Conservation (phyloP, 331 rosid species). For the Pyrus hybrid region DNA sequence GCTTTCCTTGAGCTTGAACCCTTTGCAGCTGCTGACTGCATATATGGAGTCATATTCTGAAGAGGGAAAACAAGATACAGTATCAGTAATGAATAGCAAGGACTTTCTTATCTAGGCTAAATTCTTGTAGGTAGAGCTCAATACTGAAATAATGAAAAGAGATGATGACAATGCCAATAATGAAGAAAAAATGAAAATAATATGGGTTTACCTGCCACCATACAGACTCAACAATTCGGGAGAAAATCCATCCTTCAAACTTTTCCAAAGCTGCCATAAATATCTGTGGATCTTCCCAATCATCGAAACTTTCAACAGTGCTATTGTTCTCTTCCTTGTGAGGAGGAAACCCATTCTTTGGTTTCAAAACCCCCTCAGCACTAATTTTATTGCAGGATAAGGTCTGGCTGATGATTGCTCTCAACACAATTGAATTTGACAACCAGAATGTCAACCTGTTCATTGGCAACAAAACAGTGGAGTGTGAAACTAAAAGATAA, state of each 20-base stretch:
- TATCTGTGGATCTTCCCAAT: conserved; percentile 54
- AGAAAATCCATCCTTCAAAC: conserved; percentile 83
- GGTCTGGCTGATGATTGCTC: conserved; percentile 51
- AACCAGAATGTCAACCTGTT: conserved; percentile 92
- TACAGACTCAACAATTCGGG: conserved; percentile 80
- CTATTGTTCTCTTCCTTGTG: conserved; percentile 23
- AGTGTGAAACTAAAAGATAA: neutral
- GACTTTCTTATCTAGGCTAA: conserved; percentile 10
- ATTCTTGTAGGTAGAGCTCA: neutral
- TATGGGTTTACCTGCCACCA: conserved; percentile 85
- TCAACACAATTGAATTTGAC: conserved; percentile 68
- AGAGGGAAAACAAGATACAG: conserved; percentile 18
- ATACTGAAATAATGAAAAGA: conserved; percentile 5
- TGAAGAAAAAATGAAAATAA: conserved; percentile 3
- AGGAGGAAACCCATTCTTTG: conserved; percentile 1
- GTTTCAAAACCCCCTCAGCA: conserved; percentile 1
- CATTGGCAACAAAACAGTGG: conserved; percentile 12
- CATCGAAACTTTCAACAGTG: conserved; percentile 12
- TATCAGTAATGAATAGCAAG: conserved; percentile 15
- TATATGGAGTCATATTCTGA: conserved; percentile 84
- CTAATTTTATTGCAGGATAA: conserved; percentile 13
- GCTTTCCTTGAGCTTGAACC: conserved; percentile 47
- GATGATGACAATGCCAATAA: conserved; percentile 1
- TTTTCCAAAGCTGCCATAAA: conserved; percentile 59
- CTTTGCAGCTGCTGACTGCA: conserved; percentile 76